phyloP scores from a whole-genome alignment of 345 rosid species.

The Salix purpurea region DNA sequence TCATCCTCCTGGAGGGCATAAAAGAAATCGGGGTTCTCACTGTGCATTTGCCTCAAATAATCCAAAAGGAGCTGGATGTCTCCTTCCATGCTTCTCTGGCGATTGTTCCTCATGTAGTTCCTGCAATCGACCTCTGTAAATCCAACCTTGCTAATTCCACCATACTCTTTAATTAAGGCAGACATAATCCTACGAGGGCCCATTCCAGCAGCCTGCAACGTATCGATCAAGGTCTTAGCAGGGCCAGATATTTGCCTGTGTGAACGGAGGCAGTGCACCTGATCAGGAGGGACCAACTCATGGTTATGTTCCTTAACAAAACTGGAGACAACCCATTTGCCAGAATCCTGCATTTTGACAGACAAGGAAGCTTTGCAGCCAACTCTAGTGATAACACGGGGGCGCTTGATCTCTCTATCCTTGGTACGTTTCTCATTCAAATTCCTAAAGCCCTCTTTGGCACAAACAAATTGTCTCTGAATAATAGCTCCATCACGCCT shows the following conservation, averaged over 20 bases:
- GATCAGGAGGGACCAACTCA: slow-evolving; percentile 57
- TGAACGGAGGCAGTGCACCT: slow-evolving; percentile 53
- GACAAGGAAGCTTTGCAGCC: slow-evolving; percentile 60
- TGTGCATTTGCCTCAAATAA: slow-evolving; percentile 49
- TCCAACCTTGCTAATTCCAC: slow-evolving; percentile 50
- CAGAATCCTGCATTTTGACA: slow-evolving; percentile 60
- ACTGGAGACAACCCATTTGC: slow-evolving; percentile 53
- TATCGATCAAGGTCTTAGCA: slow-evolving; percentile 59
- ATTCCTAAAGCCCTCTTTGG: slow-evolving; percentile 63
- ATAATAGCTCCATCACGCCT: slow-evolving; percentile 64
- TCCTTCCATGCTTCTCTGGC: slow-evolving; percentile 44
- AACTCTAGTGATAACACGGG: slow-evolving; percentile 48
- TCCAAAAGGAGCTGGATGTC: slow-evolving; percentile 46
- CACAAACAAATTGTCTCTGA: slow-evolving; percentile 63
- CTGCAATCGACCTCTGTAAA: slow-evolving; percentile 51
- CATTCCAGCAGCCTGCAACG: slow-evolving; percentile 62
- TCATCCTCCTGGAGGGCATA: slow-evolving; percentile 49
- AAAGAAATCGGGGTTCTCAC: slow-evolving; percentile 58
- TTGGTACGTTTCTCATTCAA: slow-evolving; percentile 55
- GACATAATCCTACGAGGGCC: slow-evolving; percentile 64
- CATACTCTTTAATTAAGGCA: slow-evolving; percentile 43
- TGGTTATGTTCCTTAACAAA: slow-evolving; percentile 53
- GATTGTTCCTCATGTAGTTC: slow-evolving; percentile 46
- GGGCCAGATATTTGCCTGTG: slow-evolving; percentile 61
- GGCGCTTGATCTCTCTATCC: slow-evolving; percentile 62